Evolutionary conservation across 345 rosid species (phyloP).

Genomic region (Citropsis articulata): DNA sequence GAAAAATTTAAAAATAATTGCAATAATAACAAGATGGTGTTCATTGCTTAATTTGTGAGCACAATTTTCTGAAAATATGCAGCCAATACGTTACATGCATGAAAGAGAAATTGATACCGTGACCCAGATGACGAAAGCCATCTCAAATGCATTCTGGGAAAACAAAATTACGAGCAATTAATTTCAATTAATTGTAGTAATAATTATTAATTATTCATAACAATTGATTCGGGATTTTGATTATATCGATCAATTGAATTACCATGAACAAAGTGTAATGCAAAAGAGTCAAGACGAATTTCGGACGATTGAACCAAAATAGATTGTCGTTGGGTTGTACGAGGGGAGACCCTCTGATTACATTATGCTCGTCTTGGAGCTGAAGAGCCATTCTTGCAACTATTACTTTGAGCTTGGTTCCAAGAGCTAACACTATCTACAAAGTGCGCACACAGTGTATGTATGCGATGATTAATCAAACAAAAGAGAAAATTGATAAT

Average conservation of each 20-base stretch:
- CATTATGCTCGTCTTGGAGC: constrained; percentile 36
- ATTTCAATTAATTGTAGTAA: too few relatives aligned
- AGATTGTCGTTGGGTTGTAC: constrained; percentile 52
- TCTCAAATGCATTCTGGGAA: constrained; percentile 75
- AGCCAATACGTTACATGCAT: not conserved
- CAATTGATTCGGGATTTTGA: not conserved
- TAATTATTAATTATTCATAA: not conserved
- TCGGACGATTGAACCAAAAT: constrained; percentile 59
- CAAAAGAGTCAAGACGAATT: constrained; percentile 46
- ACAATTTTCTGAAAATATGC: too few relatives aligned
- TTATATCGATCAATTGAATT: not conserved
- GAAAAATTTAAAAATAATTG: too few relatives aligned
- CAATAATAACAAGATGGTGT: too few relatives aligned
- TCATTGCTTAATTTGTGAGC: too few relatives aligned
- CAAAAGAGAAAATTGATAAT: too few relatives aligned
- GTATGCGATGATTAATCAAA: too few relatives aligned
- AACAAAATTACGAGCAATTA: not conserved
- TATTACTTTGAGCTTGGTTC: constrained; percentile 59
- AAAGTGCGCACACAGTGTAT: too few relatives aligned
- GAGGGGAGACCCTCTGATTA: constrained; percentile 48
- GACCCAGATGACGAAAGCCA: constrained; percentile 66
- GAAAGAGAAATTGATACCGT: constrained; percentile 41
- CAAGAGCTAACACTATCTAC: constrained; percentile 43
- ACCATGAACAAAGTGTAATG: constrained; percentile 53
- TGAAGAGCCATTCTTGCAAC: constrained; percentile 50